phyloP scores from a whole-genome alignment of 164 flowering plant species.

The Berberis thunbergii region DNA sequence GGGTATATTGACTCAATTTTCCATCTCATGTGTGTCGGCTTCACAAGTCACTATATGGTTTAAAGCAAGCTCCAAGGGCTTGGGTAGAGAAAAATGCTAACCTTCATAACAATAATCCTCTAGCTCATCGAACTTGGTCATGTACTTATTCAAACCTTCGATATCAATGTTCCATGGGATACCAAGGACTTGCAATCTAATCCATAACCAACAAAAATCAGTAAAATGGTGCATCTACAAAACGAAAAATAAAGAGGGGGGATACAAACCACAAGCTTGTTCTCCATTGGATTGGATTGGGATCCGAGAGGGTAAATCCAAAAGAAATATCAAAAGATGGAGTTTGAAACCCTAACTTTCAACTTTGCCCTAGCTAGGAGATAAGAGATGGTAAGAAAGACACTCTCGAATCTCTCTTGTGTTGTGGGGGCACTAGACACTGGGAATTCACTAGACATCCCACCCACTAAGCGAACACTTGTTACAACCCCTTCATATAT shows the following conservation, averaged over 20 bases:
- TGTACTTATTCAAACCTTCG: conserved; percentile 61
- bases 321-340: not conserved
- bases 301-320: not conserved
- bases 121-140: conserved; percentile 78
- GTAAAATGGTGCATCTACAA: not conserved
- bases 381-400: no score
- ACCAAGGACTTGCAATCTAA: conserved; percentile 61
- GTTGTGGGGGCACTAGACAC: no score
- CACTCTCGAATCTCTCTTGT: no score
- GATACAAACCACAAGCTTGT: conserved; percentile 56
- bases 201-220: not conserved
- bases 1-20: no score
- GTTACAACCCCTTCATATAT: no score
- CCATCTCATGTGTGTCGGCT: no score
- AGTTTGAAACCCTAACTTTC: conserved; percentile 2
- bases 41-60: no score
- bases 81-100: conserved; percentile 8
- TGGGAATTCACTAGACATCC: no score
- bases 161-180: conserved; percentile 88
- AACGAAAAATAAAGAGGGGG: not conserved
- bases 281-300: conserved; percentile 31
- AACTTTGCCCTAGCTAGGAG: no score
- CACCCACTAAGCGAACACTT: no score
- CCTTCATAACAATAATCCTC: conserved; percentile 93
- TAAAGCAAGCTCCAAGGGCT: not conserved